Base-by-base conservation (phyloP, 805 yeast genomes). In the Saccharomycopsis fodiens region DNA sequence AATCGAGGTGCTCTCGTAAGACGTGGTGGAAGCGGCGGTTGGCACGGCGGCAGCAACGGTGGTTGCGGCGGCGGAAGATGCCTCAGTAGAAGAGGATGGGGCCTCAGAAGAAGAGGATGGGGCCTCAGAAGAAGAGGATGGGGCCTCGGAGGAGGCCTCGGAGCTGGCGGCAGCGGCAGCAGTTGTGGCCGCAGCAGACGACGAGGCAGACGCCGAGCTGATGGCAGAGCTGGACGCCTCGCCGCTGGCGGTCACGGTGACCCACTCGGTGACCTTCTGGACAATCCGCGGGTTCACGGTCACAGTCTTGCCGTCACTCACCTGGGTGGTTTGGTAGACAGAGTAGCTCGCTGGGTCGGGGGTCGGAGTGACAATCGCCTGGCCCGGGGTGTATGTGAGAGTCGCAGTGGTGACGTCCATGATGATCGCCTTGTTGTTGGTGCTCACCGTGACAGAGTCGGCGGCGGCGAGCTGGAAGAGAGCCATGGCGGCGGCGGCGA, bases 331-430 rank as follows among this genome's bases (percentile, higher is more conserved):
- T 21, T 47, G 51, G 38, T 43, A 44, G 4, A 39, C 45, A 22
- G 51, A 43, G 32, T 47, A 47, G 3, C 44, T 39, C 13, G 51
- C 45, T 17, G 51, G 39, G 22, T 41, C 51, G 37, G 37, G 22
- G 13, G 44, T 43, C 16, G 47, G 47, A 22, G 47, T 40, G 34
- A 44, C 47, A 6, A 44, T 39, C 3, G 50, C 41, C 20, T 47
- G 51, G 41, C 51, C 51, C 6, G 51, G 51, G 16, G 51, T 47
- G 42, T 29, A 41, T 8, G 50, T 46, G 20, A 46, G 21, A 19
- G 51, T 47, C 37, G 41, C 51, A 4, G 47, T 47, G 23, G 51
- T 47, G 32, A 25, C 21, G n/a, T 43, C 44, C 20, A 38, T 39
- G 15, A 47, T 17, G 25, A 47, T 47, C 31, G 42, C 51, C 45